Base-by-base conservation (phyloP, 352 stramenopile genomes). In the Phytophthora agathidicida region DNA sequence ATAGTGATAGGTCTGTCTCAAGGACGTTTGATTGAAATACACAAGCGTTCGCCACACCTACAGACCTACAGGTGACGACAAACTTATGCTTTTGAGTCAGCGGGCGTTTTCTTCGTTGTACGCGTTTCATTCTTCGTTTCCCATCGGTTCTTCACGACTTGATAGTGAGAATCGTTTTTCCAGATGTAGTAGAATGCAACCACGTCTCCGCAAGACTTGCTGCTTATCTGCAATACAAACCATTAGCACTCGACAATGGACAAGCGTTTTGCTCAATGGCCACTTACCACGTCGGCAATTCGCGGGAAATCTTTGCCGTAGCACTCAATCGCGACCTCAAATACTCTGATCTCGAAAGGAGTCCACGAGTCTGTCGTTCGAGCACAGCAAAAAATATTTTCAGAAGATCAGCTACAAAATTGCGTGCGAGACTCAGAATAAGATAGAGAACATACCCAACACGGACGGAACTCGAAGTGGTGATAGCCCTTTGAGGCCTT, bases 161-260 rank as follows among this genome's bases (percentile, higher is more conserved):
- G 73, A 54, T 91, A 92, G 39, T 93, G 82, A n/a, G 76, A 75
- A 64, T 92, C 82, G 30, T 89, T 91, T 66, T 96, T 96, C 86
- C 86, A 96, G 33, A 94, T 45, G 60, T 96, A 96, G 62, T 94
- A 96, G 48, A 96, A 86, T 28, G 84, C 79, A 42, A 96, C 77
- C 17, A 91, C 81, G 23, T 96, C 78, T 49, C 64, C 52, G 43
- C 75, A 91, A 11, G 79, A 75, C 48, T 96, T 96, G 33, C 60
- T 83, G 7, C 54, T 62, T 39, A 94, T 77, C 85, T 96, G 43
- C 19, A 55, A 8, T 39, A 4, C 7, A 3, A 51, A 16, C 14
- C 30, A 37, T 57, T 30, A 67, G 22, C 42, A 44, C 7, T 43
- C 22, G 24, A n/a, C 8, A 30, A 35, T n/a, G n/a, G n/a, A 23